Percentiles rank a stretch among this genome's conserved stretches.
phyloP scores from a whole-genome alignment of 2,329 filamentous ascomycete species.

The Amesomyces nigricolor region DNA sequence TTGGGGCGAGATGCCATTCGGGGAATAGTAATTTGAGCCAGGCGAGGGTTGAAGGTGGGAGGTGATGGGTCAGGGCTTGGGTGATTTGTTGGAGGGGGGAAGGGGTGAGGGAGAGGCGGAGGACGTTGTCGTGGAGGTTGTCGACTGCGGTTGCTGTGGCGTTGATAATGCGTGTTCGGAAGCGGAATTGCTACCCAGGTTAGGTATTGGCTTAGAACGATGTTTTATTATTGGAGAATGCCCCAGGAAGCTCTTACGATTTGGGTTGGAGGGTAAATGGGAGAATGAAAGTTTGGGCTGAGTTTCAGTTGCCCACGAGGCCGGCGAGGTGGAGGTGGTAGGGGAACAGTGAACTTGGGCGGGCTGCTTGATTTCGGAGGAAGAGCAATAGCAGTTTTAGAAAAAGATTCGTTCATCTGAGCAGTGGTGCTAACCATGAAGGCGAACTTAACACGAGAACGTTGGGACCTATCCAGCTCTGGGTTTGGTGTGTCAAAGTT shows the following conservation, averaged over 20 bases:
- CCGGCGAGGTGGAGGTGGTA: neutral
- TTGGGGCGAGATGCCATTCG: neutral
- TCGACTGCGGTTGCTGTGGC: neutral
- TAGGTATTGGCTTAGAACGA: neutral
- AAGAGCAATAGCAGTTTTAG: too few species aligned
- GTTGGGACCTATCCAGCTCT: too few species aligned
- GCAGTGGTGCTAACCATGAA: too few species aligned
- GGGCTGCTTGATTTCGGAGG: neutral
- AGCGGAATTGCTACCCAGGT: neutral
- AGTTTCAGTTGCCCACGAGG: neutral
- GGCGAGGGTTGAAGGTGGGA: neutral
- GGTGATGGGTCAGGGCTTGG: neutral
- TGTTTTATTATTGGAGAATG: too few species aligned
- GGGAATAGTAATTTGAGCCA: slow-evolving; percentile 1
- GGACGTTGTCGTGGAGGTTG: neutral
- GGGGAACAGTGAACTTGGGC: neutral
- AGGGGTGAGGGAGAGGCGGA: neutral
- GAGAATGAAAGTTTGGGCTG: neutral
- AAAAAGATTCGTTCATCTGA: too few species aligned
- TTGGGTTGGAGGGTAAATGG: neutral
- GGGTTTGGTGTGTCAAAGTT: too few species aligned
- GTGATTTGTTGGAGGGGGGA: neutral
- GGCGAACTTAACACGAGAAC: too few species aligned
- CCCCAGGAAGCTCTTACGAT: neutral
- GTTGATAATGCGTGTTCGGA: neutral